Evolutionary conservation across 2,329 filamentous ascomycete genomes (phyloP), one percentile per base, ranked within the genome.

Genomic region (Claviceps maximensis): DNA sequence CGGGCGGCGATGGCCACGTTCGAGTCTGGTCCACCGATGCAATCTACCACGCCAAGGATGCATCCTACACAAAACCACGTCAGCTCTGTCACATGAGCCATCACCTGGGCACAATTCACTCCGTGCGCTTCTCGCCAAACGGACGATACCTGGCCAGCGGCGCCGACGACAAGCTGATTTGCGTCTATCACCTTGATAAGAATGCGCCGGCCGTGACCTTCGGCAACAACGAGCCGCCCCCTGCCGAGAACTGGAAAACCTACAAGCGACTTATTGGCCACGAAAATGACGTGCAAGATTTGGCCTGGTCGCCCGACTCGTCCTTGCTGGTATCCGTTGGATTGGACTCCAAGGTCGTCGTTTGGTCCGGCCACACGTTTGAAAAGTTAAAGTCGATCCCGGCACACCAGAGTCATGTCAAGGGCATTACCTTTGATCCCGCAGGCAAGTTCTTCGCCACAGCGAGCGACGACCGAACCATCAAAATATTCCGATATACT

Each of bases 381-480:
- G 93, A 98, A 72, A 97, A 95, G 72, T 78, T 98, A 59, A 97
- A 97, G 77, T 91, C 89, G 3, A 74, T 98, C 5, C 83, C 89
- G 2, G 85, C 90, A 54, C 93, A 98, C 69, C 89, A 95, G 67
- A 96, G 89, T 67, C 94, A 97, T 66, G 93, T 98, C 72, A 98
- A 98, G 68, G 93, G 94, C 57, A 94, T 98, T 62, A 95, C 91
- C 0, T 98, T 98, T 65, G 93, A 98, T 65, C 93, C 93, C 0
- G 93, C 93, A 44, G 97, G 97, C 73, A 98, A 97, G 67, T 98
- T 95, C 74, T 98, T 98, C 69, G 93, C 94, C 17, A 98, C 94
- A 0, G 90, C 94, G 2, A 95, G 89, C 70, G 93, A 98, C 67
- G 93, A 98, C 68, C 83, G 93, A 55, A 91, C 89, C 2, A 95